Conservation (phyloP, 306 rosid genomes). For the Arachis hypogaea region DNA sequence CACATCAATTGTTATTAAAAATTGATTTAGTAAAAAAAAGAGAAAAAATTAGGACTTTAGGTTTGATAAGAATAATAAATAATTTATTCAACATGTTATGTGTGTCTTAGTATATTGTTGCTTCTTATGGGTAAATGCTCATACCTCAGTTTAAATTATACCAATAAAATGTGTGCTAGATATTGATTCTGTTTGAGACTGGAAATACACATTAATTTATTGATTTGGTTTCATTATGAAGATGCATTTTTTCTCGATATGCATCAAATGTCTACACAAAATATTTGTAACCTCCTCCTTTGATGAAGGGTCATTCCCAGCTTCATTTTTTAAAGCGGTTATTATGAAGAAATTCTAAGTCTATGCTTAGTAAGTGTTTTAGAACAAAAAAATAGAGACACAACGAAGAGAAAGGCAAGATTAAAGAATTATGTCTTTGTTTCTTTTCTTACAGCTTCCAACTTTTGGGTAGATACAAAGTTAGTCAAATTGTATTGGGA, state of each 20-base stretch:
- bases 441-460: too few species aligned
- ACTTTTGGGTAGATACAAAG: too few species aligned
- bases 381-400: too few species aligned
- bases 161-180: conserved; percentile 1
- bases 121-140: conserved; percentile 4
- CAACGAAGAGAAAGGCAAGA: too few species aligned
- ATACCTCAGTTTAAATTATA: neutral
- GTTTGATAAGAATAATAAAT: too few species aligned
- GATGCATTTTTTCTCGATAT: neutral
- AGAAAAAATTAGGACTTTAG: too few species aligned
- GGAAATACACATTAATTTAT: neutral
- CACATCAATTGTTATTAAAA: too few species aligned
- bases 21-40: too few species aligned
- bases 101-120: conserved; percentile 8
- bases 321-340: conserved; percentile 13
- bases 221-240: neutral
- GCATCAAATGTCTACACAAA: neutral
- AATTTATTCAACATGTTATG: neutral
- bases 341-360: too few species aligned
- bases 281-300: neutral
- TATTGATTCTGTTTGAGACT: conserved; percentile 1
- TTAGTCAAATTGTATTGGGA: too few species aligned
- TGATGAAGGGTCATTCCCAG: neutral
- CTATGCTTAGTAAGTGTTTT: too few species aligned
- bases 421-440: too few species aligned